Conservation (phyloP, 495 filamentous ascomycete species). For the Daldinia vernicosa region DNA sequence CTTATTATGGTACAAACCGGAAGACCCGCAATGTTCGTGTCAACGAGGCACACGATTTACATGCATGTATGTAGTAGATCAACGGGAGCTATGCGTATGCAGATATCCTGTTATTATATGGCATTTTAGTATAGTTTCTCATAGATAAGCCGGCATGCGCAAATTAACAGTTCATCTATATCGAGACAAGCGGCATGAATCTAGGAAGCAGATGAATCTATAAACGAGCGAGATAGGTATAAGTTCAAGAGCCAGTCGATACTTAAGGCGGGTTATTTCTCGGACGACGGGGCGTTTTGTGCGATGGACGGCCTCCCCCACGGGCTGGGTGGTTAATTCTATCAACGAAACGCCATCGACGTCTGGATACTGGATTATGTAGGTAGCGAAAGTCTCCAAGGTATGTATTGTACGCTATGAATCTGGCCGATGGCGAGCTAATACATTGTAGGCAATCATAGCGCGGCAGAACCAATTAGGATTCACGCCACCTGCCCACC, state of each 20-base stretch:
- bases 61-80: conserved; percentile 25
- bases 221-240: not conserved
- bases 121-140: conserved; percentile 2
- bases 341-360: conserved; percentile 36
- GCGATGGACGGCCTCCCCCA: conserved; percentile 42
- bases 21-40: conserved; percentile 22
- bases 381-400: conserved; percentile 11
- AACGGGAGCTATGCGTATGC: conserved; percentile 30
- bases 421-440: conserved; percentile 25
- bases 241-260: not conserved
- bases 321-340: conserved; percentile 19
- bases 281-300: conserved; percentile 22
- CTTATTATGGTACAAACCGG: conserved; percentile 1
- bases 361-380: conserved; percentile 29
- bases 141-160: conserved; percentile 4
- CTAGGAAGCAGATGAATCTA: not conserved
- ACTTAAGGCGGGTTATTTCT: not conserved
- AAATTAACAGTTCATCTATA: not conserved
- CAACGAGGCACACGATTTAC: conserved; percentile 16
- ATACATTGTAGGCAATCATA: too few relatives aligned
- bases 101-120: conserved; percentile 5
- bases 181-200: not conserved
- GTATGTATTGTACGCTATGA: conserved; percentile 12
- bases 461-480: conserved; percentile 29
- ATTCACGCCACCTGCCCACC: conserved; percentile 20